These are phyloP conservation scores for Asterophora lycoperdoides DNA, from an alignment of 768 basidiomycete species.

Conservation along the genomic window DNA sequence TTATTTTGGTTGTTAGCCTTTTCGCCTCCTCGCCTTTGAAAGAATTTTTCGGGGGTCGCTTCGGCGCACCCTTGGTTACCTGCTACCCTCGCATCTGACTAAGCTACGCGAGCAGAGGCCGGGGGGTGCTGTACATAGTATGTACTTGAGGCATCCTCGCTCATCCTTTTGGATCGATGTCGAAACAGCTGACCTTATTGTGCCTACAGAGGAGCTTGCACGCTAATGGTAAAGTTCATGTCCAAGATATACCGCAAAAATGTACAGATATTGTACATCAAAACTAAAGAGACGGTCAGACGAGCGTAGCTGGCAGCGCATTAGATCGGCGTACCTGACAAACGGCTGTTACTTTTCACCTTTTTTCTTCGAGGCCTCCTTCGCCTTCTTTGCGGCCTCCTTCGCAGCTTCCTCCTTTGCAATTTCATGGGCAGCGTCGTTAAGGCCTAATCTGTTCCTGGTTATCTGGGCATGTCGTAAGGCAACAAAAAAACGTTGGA, in stretches of 20 bases:
- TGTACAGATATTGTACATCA: neutral
- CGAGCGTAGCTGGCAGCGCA: neutral
- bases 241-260: neutral
- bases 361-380: constrained; percentile 33
- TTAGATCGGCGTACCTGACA: neutral
- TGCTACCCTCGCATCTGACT: too few species aligned
- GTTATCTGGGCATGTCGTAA: constrained; percentile 56
- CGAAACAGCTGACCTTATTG: too few species aligned
- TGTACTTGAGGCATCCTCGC: too few species aligned
- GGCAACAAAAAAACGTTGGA: neutral
- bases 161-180: too few species aligned
- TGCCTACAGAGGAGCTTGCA: too few species aligned
- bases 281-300: neutral
- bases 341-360: constrained; percentile 9
- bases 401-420: constrained; percentile 71
- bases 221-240: neutral
- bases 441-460: constrained; percentile 86
- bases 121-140: too few species aligned
- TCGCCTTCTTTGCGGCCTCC: constrained; percentile 56
- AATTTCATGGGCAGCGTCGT: constrained; percentile 78
- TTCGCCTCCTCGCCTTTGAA: too few species aligned
- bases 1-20: too few species aligned
- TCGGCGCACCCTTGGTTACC: too few species aligned
- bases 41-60: too few species aligned
- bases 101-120: too few species aligned